These are phyloP conservation scores for Salix exigua DNA, from an alignment of 345 rosid species.

Conservation along the genomic window DNA sequence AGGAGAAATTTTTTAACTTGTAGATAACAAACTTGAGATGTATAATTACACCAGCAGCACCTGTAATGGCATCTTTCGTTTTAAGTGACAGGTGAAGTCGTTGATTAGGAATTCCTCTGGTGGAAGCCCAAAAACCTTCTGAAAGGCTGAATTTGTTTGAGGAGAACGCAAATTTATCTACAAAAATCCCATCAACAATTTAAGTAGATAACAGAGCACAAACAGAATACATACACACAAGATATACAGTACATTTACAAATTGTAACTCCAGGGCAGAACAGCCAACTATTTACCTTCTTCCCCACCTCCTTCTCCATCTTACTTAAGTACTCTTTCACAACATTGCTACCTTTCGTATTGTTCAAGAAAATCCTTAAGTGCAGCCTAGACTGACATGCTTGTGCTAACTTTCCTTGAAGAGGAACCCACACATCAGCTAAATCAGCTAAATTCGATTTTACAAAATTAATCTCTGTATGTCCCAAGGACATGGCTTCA, in stretches of 20 bases:
- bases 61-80: conserved; percentile 91
- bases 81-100: conserved; percentile 96
- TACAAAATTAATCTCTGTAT: conserved; percentile 79
- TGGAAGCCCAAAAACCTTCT: conserved; percentile 93
- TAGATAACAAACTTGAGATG: not conserved
- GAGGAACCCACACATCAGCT: conserved; percentile 88
- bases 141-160: conserved; percentile 93
- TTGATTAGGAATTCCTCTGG: conserved; percentile 95
- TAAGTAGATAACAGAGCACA: not conserved
- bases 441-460: conserved; percentile 77
- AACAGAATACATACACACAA: not conserved
- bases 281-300: conserved; percentile 55
- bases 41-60: conserved; percentile 32
- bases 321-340: conserved; percentile 77
- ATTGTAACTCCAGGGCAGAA: conserved; percentile 10
- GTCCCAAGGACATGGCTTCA: conserved; percentile 83
- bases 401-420: conserved; percentile 81
- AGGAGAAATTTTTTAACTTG: not conserved
- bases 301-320: conserved; percentile 99
- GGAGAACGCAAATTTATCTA: conserved; percentile 94
- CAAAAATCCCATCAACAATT: conserved; percentile 17
- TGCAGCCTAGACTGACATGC: conserved; percentile 96
- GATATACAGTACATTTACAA: not conserved
- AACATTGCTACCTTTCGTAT: conserved; percentile 79
- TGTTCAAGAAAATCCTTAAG: conserved; percentile 80